Evolutionary conservation across 371 early-diverging fungal species (phyloP).

Genomic region (Lichtheimia corymbifera): DNA sequence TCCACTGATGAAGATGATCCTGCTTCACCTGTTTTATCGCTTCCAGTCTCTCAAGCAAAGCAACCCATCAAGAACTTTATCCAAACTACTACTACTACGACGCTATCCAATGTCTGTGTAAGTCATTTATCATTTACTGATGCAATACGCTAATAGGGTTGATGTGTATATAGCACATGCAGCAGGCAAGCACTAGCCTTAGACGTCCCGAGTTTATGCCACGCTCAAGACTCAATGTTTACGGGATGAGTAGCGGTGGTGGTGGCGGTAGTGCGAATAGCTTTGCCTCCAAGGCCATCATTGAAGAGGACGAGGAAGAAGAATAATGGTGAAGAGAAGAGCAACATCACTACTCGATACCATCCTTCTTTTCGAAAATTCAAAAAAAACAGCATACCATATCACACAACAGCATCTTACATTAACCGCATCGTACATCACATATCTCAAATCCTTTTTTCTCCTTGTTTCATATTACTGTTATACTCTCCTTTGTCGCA

Average conservation of each 20-base stretch:
- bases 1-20: conserved; percentile 5
- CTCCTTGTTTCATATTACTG: no score
- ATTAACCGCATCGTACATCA: no score
- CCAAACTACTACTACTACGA: background rate
- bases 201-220: conserved; percentile 28
- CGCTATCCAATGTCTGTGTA: background rate
- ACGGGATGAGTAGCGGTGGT: conserved; percentile 32
- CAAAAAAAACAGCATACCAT: no score
- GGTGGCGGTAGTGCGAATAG: conserved; percentile 40
- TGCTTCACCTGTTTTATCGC: conserved; percentile 3
- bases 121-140: conserved; percentile 4
- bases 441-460: no score
- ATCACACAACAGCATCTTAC: no score
- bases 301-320: conserved; percentile 77
- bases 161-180: background rate
- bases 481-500: no score
- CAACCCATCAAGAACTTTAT: background rate
- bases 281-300: conserved; percentile 58
- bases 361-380: no score
- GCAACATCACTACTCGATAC: background rate
- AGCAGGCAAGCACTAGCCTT: background rate
- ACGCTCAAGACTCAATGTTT: conserved; percentile 36
- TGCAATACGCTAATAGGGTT: conserved; percentile 3
- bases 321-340: conserved; percentile 24
- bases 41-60: background rate